phyloP scores from a whole-genome alignment of 2,329 filamentous ascomycete species.

The Trichoderma sp. region DNA sequence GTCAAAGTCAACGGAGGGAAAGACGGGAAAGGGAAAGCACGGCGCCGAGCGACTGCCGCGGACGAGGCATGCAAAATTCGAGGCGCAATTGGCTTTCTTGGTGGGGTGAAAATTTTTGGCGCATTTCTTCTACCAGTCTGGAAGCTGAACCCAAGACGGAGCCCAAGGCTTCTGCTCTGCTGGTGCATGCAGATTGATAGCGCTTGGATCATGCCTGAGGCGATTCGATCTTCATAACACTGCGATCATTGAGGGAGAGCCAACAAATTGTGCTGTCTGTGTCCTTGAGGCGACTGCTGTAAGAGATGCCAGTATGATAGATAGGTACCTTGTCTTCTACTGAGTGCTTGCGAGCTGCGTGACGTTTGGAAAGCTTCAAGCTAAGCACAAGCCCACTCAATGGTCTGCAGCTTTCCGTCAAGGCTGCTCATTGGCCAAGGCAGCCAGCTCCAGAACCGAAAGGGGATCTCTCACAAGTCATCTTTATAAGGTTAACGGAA shows the following conservation, averaged over 20 bases:
- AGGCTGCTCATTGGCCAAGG: slow-evolving; percentile 13
- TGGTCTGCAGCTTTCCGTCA: neutral
- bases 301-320: too few species aligned
- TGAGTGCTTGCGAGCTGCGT: neutral
- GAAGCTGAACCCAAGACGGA: neutral
- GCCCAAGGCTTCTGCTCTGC: neutral
- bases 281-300: too few species aligned
- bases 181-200: neutral
- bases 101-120: slow-evolving; percentile 33
- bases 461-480: neutral
- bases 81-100: slow-evolving; percentile 23
- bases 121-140: slow-evolving; percentile 11
- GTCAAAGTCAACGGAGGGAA: neutral
- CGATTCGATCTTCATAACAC: too few species aligned
- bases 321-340: neutral
- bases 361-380: slow-evolving; percentile 11
- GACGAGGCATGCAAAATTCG: slow-evolving; percentile 29
- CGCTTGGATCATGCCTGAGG: neutral
- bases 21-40: neutral
- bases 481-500: neutral
- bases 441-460: slow-evolving; percentile 6
- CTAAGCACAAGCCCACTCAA: slow-evolving; percentile 12
- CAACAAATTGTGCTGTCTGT: neutral
- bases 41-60: slow-evolving; percentile 27
- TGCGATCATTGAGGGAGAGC: too few species aligned